Base-by-base conservation (phyloP, 495 filamentous ascomycete genomes). In the Trichocladium antarcticum region DNA sequence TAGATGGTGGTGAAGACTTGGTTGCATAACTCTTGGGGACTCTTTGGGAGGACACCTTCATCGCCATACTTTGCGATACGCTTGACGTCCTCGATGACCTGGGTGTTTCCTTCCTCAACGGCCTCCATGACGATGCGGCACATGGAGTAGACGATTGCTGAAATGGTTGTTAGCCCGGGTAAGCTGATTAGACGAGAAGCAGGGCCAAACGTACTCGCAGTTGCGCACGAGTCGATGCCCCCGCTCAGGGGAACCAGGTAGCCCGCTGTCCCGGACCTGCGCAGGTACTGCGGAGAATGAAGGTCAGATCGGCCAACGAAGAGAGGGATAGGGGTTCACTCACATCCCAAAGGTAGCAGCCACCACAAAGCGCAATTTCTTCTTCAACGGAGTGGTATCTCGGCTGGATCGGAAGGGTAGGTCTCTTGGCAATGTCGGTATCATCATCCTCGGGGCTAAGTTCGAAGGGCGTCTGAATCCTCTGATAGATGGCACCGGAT, bases 331-430 rank as follows among this genome's bases (percentile, higher is more conserved):
- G 2, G 12, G 14, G 7, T 21, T 6, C 17, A 51, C 55, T 42
- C 16, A 57, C 53, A 56, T 94, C 85, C 86, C 87, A 95, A 0
- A 95, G 67, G 70, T 79, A 95, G 59, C 80, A 82, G 1, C 79
- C 85, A 0, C 80, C 74, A 0, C 77, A 76, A 0, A 88, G 69
- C 0, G 81, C 79, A 53, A 90, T 84, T 51, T 93, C 85, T 56
- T 89, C 83, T 57, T 88, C 83, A 0, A 82, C 80, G 0, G 64
- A 57, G 61, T 87, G 81, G 42, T 76, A 78, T 4, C 73, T 65
- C 1, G 68, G 67, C 44, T 61, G 51, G 5, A 61, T 60, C 0
- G 61, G 56, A 11, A 56, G 55, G 0, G 66, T 68, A 1, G 69
- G 69, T 0, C 49, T 39, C 21, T 42, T 50, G 14, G 31, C 20